These are phyloP conservation scores for Cladosporium sp. DNA, from an alignment of 2,329 filamentous ascomycete species.

Conservation along the genomic window DNA sequence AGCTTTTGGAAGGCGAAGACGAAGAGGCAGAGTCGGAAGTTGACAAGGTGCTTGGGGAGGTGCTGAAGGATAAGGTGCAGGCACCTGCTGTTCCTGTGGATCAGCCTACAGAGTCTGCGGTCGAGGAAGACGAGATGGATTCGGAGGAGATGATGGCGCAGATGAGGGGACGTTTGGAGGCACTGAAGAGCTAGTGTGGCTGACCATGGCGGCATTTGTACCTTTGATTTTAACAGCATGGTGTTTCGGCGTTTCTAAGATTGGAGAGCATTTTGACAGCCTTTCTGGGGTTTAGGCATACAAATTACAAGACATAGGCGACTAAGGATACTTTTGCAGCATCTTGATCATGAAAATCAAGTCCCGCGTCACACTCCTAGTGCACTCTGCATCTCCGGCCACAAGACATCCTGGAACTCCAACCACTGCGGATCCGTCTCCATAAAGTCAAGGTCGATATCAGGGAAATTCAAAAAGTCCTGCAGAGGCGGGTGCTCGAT, in stretches of 20 bases:
- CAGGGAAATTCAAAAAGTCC: constrained; percentile 27
- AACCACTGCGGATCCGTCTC: constrained; percentile 24
- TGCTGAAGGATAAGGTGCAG: constrained; percentile 78
- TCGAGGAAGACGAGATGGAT: constrained; percentile 72
- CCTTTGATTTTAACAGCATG: constrained; percentile 9
- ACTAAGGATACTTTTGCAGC: neutral
- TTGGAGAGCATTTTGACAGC: neutral
- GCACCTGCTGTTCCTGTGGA: constrained; percentile 57
- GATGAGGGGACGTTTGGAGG: constrained; percentile 90
- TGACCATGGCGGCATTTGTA: neutral
- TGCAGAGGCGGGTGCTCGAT: constrained; percentile 24
- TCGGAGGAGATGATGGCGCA: constrained; percentile 88
- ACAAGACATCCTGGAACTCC: constrained; percentile 27
- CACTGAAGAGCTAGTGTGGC: constrained; percentile 72
- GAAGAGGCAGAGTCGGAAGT: constrained; percentile 82
- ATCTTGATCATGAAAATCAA: too few relatives aligned
- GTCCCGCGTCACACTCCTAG: neutral
- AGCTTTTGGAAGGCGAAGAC: constrained; percentile 69
- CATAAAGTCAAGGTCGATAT: constrained; percentile 30
- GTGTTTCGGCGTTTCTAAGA: constrained; percentile 8
- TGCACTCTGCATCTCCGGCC: constrained; percentile 24
- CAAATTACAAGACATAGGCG: constrained; percentile 11
- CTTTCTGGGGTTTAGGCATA: constrained; percentile 2
- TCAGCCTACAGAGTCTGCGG: constrained; percentile 54
- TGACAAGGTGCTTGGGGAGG: constrained; percentile 88